Evolutionary conservation across 371 early-diverging fungal species (phyloP).

Genomic region (Homolaphlyctis polyrhiza): DNA sequence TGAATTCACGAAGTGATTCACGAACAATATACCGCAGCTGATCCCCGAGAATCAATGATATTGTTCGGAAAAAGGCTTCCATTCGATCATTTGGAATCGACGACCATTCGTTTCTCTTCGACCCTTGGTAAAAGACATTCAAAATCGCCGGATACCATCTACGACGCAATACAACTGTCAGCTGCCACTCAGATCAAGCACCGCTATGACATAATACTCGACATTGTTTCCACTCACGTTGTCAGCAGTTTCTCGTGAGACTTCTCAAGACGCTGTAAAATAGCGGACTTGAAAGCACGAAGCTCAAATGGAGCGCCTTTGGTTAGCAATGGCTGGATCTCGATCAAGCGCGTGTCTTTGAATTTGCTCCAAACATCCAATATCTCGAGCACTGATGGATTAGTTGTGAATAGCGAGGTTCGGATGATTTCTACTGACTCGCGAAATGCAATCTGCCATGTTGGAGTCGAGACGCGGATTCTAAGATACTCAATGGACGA

Average conservation of each 20-base stretch:
- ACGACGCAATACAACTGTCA: neutral
- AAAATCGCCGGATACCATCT: slow-evolving; percentile 53
- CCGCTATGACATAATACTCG: neutral
- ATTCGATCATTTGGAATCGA: slow-evolving; percentile 37
- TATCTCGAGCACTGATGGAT: slow-evolving; percentile 38
- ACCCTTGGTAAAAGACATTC: slow-evolving; percentile 47
- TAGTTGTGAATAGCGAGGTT: slow-evolving; percentile 25
- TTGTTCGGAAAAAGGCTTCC: slow-evolving; percentile 38
- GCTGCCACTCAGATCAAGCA: neutral
- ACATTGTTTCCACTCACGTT: slow-evolving; percentile 23
- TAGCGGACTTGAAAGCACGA: slow-evolving; percentile 29
- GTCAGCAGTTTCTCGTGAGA: slow-evolving; percentile 48
- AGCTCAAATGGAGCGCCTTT: slow-evolving; percentile 40
- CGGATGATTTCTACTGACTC: slow-evolving; percentile 23
- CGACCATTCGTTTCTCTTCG: slow-evolving; percentile 44
- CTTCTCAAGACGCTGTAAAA: slow-evolving; percentile 40
- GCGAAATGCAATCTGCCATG: slow-evolving; percentile 34
- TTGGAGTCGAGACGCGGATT: slow-evolving; percentile 35
- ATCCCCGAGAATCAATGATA: slow-evolving; percentile 37
- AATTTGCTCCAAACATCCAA: slow-evolving; percentile 35
- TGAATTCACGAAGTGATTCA: slow-evolving; percentile 33
- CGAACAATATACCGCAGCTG: slow-evolving; percentile 39
- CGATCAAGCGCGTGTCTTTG: slow-evolving; percentile 33
- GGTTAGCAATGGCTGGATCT: slow-evolving; percentile 33
- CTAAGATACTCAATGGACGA: too few relatives aligned